phyloP scores from a whole-genome alignment of 1,139 yeast genomes.

The Hyphopichia wangnamkhiaoensis region DNA sequence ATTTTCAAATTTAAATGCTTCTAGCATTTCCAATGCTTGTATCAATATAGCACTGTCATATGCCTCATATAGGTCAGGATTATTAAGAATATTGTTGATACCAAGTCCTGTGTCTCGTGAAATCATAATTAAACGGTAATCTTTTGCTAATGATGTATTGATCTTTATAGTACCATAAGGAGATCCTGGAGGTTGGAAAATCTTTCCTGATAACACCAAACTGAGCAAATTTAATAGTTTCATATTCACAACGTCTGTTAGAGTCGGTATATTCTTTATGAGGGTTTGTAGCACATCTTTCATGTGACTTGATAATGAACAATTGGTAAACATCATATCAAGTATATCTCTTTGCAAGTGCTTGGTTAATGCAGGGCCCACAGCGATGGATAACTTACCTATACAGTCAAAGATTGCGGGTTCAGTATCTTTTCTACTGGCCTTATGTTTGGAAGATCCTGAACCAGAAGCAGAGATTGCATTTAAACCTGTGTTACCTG shows the following conservation, averaged over 20 bases:
- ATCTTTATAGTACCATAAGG: slow-evolving; percentile 70
- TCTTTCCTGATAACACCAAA: slow-evolving; percentile 77
- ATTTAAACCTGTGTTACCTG: slow-evolving; percentile 16
- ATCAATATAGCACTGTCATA: slow-evolving; percentile 57
- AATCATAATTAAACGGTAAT: slow-evolving; percentile 73
- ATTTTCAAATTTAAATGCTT: slow-evolving; percentile 71
- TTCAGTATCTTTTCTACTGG: slow-evolving; percentile 71
- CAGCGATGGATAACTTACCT: slow-evolving; percentile 82
- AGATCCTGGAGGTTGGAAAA: slow-evolving; percentile 85
- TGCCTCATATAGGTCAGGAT: slow-evolving; percentile 41
- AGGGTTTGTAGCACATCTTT: slow-evolving; percentile 71
- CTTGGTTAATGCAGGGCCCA: slow-evolving; percentile 93
- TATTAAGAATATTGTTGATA: slow-evolving; percentile 36
- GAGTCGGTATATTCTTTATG: slow-evolving; percentile 74
- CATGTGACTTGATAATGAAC: slow-evolving; percentile 80
- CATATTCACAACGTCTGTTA: slow-evolving; percentile 71
- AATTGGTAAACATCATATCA: slow-evolving; percentile 71
- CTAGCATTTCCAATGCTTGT: slow-evolving; percentile 72
- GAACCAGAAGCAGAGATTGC: slow-evolving; percentile 30
- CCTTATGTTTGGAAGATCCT: slow-evolving; percentile 55
- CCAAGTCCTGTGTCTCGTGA: slow-evolving; percentile 61
- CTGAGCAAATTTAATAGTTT: slow-evolving; percentile 74
- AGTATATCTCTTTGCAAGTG: slow-evolving; percentile 81
- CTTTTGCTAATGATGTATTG: slow-evolving; percentile 68
- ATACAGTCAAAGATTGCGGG: slow-evolving; percentile 89